Conservation (phyloP, 2,329 filamentous ascomycete genomes). For the Diplocarpon rosae region DNA sequence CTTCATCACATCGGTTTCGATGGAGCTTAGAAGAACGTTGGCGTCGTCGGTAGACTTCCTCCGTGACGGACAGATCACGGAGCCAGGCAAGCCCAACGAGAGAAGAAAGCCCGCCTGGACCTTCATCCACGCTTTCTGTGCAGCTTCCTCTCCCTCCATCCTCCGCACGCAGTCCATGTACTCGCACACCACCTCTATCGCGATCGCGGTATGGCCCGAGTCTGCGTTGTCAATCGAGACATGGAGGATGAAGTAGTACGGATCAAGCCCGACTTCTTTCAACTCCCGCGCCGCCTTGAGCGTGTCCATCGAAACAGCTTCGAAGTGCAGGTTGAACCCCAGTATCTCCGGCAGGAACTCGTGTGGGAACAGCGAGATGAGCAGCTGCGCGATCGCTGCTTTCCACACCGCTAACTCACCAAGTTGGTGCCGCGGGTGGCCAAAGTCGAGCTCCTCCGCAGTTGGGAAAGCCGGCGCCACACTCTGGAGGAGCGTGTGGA, state of each 20-base stretch:
- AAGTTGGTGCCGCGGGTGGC: slow-evolving; percentile 10
- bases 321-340: slow-evolving; percentile 40
- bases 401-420: slow-evolving; percentile 29
- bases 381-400: slow-evolving; percentile 34
- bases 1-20: slow-evolving; percentile 18
- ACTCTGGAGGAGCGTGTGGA: slow-evolving; percentile 23
- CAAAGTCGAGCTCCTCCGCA: slow-evolving; percentile 11
- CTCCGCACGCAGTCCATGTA: slow-evolving; percentile 29
- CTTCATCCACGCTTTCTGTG: slow-evolving; percentile 30
- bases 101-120: slow-evolving; percentile 34
- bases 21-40: slow-evolving; percentile 6
- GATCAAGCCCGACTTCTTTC: slow-evolving; percentile 32
- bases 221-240: slow-evolving; percentile 39
- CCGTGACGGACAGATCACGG: slow-evolving; percentile 1
- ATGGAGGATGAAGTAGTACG: slow-evolving; percentile 40
- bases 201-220: slow-evolving; percentile 38
- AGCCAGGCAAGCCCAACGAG: slow-evolving; percentile 11
- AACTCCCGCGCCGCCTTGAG: slow-evolving; percentile 34
- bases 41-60: background rate
- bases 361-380: slow-evolving; percentile 36
- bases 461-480: slow-evolving; percentile 21
- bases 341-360: slow-evolving; percentile 40
- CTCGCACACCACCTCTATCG: slow-evolving; percentile 28
- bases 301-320: slow-evolving; percentile 31
- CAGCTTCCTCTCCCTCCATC: slow-evolving; percentile 24